Evolutionary conservation across 345 rosid genomes (phyloP), one percentile per base, ranked within the genome.

Genomic region (Eucalyptus cloeziana): DNA sequence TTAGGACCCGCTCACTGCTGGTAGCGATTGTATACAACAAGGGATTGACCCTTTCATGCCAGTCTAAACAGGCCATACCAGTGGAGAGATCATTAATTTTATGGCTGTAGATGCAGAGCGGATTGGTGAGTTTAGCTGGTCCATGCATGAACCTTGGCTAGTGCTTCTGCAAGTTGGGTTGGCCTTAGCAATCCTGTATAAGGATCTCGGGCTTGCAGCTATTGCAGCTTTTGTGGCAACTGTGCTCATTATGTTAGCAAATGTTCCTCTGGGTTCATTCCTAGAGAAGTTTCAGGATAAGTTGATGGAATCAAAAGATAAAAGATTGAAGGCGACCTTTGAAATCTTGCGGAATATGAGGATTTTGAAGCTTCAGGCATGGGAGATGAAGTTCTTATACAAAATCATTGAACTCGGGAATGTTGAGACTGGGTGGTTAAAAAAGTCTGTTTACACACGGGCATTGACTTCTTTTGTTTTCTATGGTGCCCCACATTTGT

Each of bases 311-410:
- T 93, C 96, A 15, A 96, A 96, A 81, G 96, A 95, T 83, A 89
- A 85, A 43, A 91, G 96, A 80, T 94, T 96, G 98, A 96, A 93
- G 91, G 91, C 92, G 22, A 95, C 95, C 76, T 93, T 94, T 27
- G 96, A 96, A 91, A 92, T 96, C 85, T 86, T 95, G 64, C 91
- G 94, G 90, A 96, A 95, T 90, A 96, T 96, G 96, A 94, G 95
- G 91, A 96, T 94, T 91, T 95, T 96, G 86, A 96, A 96, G 89
- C 95, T 96, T 88, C 98, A 95, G 83, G 95, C 93, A 22, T 95
- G 98, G 96, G 98, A 96, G 86, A 94, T 95, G 95, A 95, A 94
- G 90, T 96, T 95, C 93, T 85, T 95, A 89, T 93, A 94, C 44
- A 94, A 93, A 92, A 92, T 95, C 85, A 47, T 90, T 11, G 94